phyloP scores from a whole-genome alignment of 192 early-diverging fungal genomes.

The Podila clonocystis region DNA sequence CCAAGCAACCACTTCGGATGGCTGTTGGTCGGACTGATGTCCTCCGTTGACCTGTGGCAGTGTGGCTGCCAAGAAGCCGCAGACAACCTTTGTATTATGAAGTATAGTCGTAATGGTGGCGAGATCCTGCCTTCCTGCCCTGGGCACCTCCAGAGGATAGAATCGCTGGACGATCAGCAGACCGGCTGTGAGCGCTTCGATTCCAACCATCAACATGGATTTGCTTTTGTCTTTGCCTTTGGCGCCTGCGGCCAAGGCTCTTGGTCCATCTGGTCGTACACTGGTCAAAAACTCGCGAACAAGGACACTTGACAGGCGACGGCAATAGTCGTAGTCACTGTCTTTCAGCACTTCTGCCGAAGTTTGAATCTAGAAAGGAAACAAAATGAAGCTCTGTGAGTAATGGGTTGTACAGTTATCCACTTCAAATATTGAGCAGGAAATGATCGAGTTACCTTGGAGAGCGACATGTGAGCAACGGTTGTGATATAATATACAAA shows the following conservation, averaged over 20 bases:
- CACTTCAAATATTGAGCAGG: too few species aligned
- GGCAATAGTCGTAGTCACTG: conserved; percentile 43
- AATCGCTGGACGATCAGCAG: conserved; percentile 33
- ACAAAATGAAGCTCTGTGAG: too few species aligned
- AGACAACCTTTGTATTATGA: conserved; percentile 11
- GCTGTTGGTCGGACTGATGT: conserved; percentile 23
- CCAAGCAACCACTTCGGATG: conserved; percentile 41
- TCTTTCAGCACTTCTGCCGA: conserved; percentile 22
- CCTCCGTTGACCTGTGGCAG: conserved; percentile 44
- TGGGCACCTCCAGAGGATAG: neutral
- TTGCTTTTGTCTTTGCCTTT: conserved; percentile 50
- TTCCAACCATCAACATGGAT: conserved; percentile 42
- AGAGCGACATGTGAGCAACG: conserved; percentile 39
- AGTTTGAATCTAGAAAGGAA: conserved; percentile 8
- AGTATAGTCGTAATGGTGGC: neutral
- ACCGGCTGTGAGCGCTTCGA: conserved; percentile 43
- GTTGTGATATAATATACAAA: conserved; percentile 61
- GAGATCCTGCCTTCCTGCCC: neutral
- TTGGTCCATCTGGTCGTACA: conserved; percentile 29
- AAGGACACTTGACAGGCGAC: conserved; percentile 28
- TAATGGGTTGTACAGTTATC: too few species aligned
- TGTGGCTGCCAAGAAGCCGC: conserved; percentile 28
- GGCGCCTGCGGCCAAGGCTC: conserved; percentile 38
- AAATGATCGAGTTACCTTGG: conserved; percentile 31
- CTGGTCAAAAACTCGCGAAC: conserved; percentile 40